phyloP scores from a whole-genome alignment of 2,329 filamentous ascomycete genomes.

The Zelopaecilomyces penicillatus region DNA sequence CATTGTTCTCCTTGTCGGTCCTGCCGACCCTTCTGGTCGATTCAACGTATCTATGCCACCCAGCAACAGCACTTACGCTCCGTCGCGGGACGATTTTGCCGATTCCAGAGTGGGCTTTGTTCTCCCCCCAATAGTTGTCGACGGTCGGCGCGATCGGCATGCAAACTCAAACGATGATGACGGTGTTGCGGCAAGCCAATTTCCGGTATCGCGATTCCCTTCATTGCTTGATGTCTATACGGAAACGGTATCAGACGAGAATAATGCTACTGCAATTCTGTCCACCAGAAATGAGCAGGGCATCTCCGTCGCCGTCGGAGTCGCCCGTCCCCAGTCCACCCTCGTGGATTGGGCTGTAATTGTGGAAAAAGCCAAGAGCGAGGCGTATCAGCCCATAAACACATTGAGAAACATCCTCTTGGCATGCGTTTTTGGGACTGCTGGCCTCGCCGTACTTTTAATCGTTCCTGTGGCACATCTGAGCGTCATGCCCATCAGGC shows the following conservation, averaged over 20 bases:
- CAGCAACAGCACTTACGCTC: slow-evolving; percentile 38
- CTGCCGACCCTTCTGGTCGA: slow-evolving; percentile 56
- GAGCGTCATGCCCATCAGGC: slow-evolving; percentile 70
- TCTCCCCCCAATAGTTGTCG: slow-evolving; percentile 42
- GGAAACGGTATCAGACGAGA: slow-evolving; percentile 39
- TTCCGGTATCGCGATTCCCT: slow-evolving; percentile 53
- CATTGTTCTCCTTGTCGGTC: slow-evolving; percentile 61
- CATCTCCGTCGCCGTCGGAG: slow-evolving; percentile 67
- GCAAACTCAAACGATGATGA: slow-evolving; percentile 20
- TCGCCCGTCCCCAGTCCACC: slow-evolving; percentile 56
- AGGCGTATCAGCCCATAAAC: slow-evolving; percentile 69
- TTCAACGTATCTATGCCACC: slow-evolving; percentile 40
- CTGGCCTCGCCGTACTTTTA: slow-evolving; percentile 62
- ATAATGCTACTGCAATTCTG: slow-evolving; percentile 62
- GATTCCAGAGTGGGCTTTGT: slow-evolving; percentile 47
- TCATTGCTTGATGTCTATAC: slow-evolving; percentile 52
- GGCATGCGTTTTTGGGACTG: slow-evolving; percentile 76
- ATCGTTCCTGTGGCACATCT: slow-evolving; percentile 74
- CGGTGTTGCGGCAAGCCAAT: slow-evolving; percentile 40
- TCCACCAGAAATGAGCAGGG: slow-evolving; percentile 66
- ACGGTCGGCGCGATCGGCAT: slow-evolving; percentile 40
- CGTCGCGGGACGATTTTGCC: slow-evolving; percentile 29
- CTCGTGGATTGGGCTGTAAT: slow-evolving; percentile 77
- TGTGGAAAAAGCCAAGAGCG: slow-evolving; percentile 64
- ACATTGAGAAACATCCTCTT: slow-evolving; percentile 73